Conservation (phyloP, 1,139 yeast species). For the Arxiozyma telluris region DNA sequence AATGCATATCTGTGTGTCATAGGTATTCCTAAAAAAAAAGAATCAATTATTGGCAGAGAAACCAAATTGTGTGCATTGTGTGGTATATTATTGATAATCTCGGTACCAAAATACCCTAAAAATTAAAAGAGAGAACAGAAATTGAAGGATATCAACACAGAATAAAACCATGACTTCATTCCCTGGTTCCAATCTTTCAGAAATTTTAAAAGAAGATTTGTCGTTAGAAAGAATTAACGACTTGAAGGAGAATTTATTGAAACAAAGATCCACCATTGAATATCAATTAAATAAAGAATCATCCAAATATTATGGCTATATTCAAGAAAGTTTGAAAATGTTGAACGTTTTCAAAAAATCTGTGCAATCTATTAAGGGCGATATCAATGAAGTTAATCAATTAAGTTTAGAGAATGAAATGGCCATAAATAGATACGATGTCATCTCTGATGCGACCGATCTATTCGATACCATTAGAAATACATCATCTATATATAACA, state of each 20-base stretch:
- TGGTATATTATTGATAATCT: not conserved
- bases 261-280: slow-evolving; percentile 69
- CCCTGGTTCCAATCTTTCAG: slow-evolving; percentile 11
- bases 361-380: slow-evolving; percentile 43
- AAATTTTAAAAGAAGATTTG: slow-evolving; percentile 24
- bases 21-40: not conserved
- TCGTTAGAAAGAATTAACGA: slow-evolving; percentile 24
- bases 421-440: slow-evolving; percentile 47
- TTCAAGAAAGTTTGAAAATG: slow-evolving; percentile 21
- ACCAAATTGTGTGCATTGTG: not conserved
- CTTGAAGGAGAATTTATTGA: slow-evolving; percentile 45
- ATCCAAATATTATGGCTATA: slow-evolving; percentile 19
- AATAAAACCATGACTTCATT: not conserved
- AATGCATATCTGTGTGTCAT: too few species aligned
- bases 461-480: slow-evolving; percentile 66
- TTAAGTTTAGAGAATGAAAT: slow-evolving; percentile 46
- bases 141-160: too few species aligned
- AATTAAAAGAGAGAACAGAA: not conserved
- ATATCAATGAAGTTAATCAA: slow-evolving; percentile 50
- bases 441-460: slow-evolving; percentile 52
- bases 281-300: slow-evolving; percentile 58
- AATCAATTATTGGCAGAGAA: not conserved
- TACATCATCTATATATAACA: slow-evolving; percentile 56
- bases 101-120: not conserved
- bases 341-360: slow-evolving; percentile 31